phyloP scores from a whole-genome alignment of 805 yeast species.

The Groenewaldozyma salmanticensis region DNA sequence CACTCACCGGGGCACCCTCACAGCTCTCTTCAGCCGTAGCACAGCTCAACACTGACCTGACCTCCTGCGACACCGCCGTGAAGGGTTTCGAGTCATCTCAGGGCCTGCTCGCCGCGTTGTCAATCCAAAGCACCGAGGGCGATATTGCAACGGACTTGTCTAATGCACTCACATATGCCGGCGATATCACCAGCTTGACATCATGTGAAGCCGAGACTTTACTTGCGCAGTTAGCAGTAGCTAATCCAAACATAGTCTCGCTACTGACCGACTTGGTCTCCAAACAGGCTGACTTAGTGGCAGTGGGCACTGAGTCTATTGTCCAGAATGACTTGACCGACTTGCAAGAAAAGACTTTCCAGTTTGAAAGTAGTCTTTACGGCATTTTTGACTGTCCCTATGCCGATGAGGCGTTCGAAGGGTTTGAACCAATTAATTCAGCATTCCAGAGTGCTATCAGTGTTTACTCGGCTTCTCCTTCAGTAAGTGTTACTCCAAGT shows the following conservation, averaged over 20 bases:
- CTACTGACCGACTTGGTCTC: slow-evolving; percentile 16
- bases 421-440: too few relatives aligned
- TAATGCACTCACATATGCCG: slow-evolving; percentile 6
- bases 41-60: slow-evolving; percentile 3
- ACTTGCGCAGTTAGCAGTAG: slow-evolving; percentile 6
- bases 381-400: too few relatives aligned
- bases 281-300: slow-evolving; percentile 19
- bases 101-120: slow-evolving; percentile 23
- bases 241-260: slow-evolving; percentile 10
- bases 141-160: slow-evolving; percentile 15
- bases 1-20: too few relatives aligned
- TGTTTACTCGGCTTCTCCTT: too few relatives aligned
- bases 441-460: too few relatives aligned
- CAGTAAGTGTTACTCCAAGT: slow-evolving; percentile 13
- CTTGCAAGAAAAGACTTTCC: slow-evolving; percentile 16
- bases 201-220: slow-evolving; percentile 9
- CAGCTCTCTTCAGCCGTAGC: too few relatives aligned
- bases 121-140: slow-evolving; percentile 20
- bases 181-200: slow-evolving; percentile 8
- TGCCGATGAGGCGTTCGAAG: too few relatives aligned
- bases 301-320: slow-evolving; percentile 16
- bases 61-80: slow-evolving; percentile 9
- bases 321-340: slow-evolving; percentile 18
- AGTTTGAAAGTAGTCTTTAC: slow-evolving; percentile 14
- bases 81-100: slow-evolving; percentile 7